phyloP scores from a whole-genome alignment of 805 yeast genomes.

The Myxozyma neglecta region DNA sequence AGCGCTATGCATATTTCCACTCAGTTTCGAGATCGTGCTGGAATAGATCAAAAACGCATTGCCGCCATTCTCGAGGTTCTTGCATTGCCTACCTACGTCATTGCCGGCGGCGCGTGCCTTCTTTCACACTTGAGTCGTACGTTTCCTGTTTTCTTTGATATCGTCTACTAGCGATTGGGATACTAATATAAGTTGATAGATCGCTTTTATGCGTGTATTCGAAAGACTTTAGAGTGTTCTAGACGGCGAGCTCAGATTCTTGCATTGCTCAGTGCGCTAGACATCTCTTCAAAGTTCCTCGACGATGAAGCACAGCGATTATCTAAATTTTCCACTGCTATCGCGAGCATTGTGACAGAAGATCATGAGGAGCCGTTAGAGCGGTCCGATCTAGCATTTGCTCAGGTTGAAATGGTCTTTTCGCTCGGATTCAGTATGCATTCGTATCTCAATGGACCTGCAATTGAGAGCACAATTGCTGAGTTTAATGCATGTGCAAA shows the following conservation, averaged over 20 bases:
- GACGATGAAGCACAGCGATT: slow-evolving; percentile 5
- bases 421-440: slow-evolving; percentile 3
- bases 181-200: not conserved
- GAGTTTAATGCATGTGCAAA: slow-evolving; percentile 5
- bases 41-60: not conserved
- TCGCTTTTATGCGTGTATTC: not conserved
- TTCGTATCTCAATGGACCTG: not conserved
- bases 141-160: not conserved
- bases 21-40: not conserved
- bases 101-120: slow-evolving; percentile 13
- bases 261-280: slow-evolving; percentile 4
- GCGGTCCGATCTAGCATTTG: not conserved
- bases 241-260: not conserved
- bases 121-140: slow-evolving; percentile 5
- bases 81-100: not conserved
- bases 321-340: not conserved
- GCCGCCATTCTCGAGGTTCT: not conserved
- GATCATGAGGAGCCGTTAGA: not conserved
- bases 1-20: slow-evolving; percentile 13
- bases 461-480: not conserved
- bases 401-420: slow-evolving; percentile 8
- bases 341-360: not conserved
- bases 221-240: not conserved
- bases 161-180: too few species aligned
- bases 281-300: slow-evolving; percentile 6